phyloP scores from a whole-genome alignment of 257 asterid genomes.

The Perilla frutescens region DNA sequence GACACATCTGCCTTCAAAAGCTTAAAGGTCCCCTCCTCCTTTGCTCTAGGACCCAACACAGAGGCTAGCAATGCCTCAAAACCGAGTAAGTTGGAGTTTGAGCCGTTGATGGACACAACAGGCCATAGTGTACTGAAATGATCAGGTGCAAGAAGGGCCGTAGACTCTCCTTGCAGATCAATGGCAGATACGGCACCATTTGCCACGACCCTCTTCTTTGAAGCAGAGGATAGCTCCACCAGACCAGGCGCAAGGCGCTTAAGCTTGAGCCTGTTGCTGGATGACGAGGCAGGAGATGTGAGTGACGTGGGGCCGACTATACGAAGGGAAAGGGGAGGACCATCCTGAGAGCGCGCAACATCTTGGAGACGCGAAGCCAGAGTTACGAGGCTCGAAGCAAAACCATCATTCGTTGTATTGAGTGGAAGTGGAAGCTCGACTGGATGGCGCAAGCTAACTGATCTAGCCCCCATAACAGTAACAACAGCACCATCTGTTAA shows the following conservation, averaged over 20 bases:
- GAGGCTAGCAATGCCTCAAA: conserved; percentile 79
- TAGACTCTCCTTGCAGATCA: conserved; percentile 70
- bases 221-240: conserved; percentile 84
- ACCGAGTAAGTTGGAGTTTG: conserved; percentile 72
- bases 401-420: conserved; percentile 53
- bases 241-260: conserved; percentile 98
- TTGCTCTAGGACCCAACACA: conserved; percentile 71
- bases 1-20: conserved; percentile 86
- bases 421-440: conserved; percentile 92
- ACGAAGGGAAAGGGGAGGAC: conserved; percentile 77
- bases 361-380: conserved; percentile 76
- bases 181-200: conserved; percentile 41
- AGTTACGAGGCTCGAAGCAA: conserved; percentile 79
- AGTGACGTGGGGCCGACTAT: conserved; percentile 94
- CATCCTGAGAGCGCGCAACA: conserved; percentile 53
- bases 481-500: conserved; percentile 94
- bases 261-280: conserved; percentile 72
- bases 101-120: conserved; percentile 68
- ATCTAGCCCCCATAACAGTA: conserved; percentile 93
- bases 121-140: conserved; percentile 82
- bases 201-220: conserved; percentile 52
- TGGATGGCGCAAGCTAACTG: conserved; percentile 89
- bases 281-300: conserved; percentile 71
- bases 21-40: conserved; percentile 78
- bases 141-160: conserved; percentile 59